Evolutionary conservation across 805 yeast genomes (phyloP).

Genomic region (Lipomyces sp.): DNA sequence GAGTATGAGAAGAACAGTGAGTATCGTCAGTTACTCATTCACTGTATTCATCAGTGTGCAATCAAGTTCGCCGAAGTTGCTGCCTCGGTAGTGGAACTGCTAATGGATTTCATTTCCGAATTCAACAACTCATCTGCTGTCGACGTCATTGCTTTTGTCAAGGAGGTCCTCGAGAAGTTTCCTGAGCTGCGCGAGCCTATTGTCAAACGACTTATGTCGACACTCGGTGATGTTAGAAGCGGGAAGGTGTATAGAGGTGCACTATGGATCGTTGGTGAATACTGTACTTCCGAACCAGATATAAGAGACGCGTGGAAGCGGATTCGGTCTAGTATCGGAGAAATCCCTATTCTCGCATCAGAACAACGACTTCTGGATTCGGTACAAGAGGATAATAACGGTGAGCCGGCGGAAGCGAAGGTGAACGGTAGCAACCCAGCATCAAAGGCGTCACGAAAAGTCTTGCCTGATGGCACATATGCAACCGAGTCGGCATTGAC

Average conservation of each 20-base stretch:
- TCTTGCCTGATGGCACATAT: slow-evolving; percentile 98
- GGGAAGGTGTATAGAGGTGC: slow-evolving; percentile 94
- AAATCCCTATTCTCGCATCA: slow-evolving; percentile 82
- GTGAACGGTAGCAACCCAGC: slow-evolving; percentile 46
- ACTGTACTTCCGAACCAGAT: slow-evolving; percentile 68
- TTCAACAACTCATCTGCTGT: slow-evolving; percentile 83
- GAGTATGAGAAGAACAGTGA: slow-evolving; percentile 82
- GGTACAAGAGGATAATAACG: slow-evolving; percentile 48
- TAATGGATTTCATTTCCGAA: slow-evolving; percentile 84
- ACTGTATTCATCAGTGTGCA: slow-evolving; percentile 88
- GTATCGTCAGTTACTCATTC: slow-evolving; percentile 85
- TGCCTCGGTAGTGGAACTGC: slow-evolving; percentile 82
- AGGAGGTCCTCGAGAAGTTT: slow-evolving; percentile 91
- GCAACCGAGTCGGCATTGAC: slow-evolving; percentile 90
- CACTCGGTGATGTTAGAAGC: slow-evolving; percentile 72
- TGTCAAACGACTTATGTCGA: slow-evolving; percentile 61
- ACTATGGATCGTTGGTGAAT: slow-evolving; percentile 96
- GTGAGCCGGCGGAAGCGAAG: slow-evolving; percentile 41
- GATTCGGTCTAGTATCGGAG: slow-evolving; percentile 82
- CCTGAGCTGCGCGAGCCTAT: slow-evolving; percentile 75
- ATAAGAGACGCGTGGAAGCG: slow-evolving; percentile 86
- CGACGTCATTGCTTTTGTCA: slow-evolving; percentile 88
- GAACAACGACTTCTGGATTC: slow-evolving; percentile 57
- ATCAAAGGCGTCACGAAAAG: slow-evolving; percentile 66
- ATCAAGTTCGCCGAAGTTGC: slow-evolving; percentile 89